phyloP scores from a whole-genome alignment of 2,329 filamentous ascomycete species.

The Claviceps purpurea region DNA sequence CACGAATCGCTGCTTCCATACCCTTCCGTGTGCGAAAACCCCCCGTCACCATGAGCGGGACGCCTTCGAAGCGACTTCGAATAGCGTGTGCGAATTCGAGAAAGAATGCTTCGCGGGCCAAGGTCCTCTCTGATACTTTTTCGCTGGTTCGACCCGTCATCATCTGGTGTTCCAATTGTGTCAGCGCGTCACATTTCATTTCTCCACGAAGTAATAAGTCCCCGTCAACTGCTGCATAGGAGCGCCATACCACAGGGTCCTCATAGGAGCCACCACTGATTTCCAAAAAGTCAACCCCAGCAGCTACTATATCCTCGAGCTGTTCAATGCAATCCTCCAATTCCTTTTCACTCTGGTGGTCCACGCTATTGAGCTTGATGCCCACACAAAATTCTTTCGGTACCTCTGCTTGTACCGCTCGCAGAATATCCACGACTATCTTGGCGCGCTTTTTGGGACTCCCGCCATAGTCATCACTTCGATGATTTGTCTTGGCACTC shows the following conservation, averaged over 20 bases:
- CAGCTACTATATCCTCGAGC: slow-evolving; percentile 32
- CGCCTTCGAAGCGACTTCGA: slow-evolving; percentile 27
- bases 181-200: not conserved
- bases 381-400: slow-evolving; percentile 32
- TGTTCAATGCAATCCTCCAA: slow-evolving; percentile 45
- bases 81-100: slow-evolving; percentile 47
- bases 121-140: slow-evolving; percentile 20
- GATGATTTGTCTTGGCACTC: slow-evolving; percentile 32
- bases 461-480: slow-evolving; percentile 44
- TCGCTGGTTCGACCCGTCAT: not conserved
- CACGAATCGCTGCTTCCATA: slow-evolving; percentile 26
- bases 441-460: slow-evolving; percentile 31
- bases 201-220: not conserved
- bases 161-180: not conserved
- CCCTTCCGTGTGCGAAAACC: slow-evolving; percentile 41
- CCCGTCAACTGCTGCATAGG: not conserved
- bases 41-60: slow-evolving; percentile 45
- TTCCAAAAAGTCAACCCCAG: slow-evolving; percentile 53
- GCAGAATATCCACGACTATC: slow-evolving; percentile 37
- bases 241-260: slow-evolving; percentile 27
- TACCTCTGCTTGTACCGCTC: slow-evolving; percentile 25
- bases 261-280: slow-evolving; percentile 51
- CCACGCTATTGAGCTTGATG: slow-evolving; percentile 43
- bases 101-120: slow-evolving; percentile 53
- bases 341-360: slow-evolving; percentile 33